Base-by-base conservation (phyloP, 106 monocot genomes). In the Dioscorea zingiberensis region DNA sequence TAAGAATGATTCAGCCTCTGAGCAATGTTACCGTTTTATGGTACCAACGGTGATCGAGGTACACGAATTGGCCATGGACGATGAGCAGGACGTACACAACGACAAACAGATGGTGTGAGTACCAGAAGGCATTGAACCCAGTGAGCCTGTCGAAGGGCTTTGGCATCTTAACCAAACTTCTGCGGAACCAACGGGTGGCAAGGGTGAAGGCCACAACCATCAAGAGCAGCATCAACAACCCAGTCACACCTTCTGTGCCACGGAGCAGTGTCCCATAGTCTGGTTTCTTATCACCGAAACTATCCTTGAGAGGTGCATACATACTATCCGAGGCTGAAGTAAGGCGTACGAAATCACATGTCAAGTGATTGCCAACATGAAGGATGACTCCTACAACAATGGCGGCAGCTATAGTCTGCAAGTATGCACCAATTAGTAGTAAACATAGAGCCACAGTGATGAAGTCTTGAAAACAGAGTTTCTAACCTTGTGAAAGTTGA, bases 81-180 rank as follows among this genome's bases (percentile, higher is more conserved):
- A 94, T 58, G 67, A 90, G 78, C 49, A 86, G 63, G 14, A 82
- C 62, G 68, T 94, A 94, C 22, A 94, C 94, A 22, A 90, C 38
- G 18, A 82, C 66, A 27, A 94, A 81, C 63, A 94, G 67, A 63
- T 94, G 94, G 59, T 94, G 94, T 13, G 94, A 94, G 64, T 94
- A 94, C 94, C 94, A 94, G 58, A 94, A 94, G 44, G 94, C 90
- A 71, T 94, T 94, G 77, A 84, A 94, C n/a, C 94, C 94, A 1
- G 87, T 84, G 5, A 94, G 67, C 60, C 82, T 67, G 58, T 90
- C 79, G 13, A 94, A 74, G 24, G 94, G 90, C 51, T 71, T 74
- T 2, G 87, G 89, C 16, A 94, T 75, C 75, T 82, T 94, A n/a
- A 94, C 77, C 21, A 80, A 48, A 60, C 70, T 94, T 7, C 94